Conservation (phyloP, 1,284 basidiomycete genomes). For the Boletus albobrunnescens region DNA sequence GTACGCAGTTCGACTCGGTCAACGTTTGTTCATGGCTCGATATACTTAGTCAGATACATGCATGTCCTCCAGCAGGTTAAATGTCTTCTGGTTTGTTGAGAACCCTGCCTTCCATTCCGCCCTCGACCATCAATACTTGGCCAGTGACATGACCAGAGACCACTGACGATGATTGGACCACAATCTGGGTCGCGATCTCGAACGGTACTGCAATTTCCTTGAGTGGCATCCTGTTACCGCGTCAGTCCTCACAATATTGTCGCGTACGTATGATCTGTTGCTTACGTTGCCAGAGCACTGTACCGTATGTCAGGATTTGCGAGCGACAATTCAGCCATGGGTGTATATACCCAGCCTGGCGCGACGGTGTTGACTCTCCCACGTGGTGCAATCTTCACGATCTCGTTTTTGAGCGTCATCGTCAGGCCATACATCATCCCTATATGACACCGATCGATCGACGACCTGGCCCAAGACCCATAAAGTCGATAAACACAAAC, state of each 20-base stretch:
- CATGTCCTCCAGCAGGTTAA: background rate
- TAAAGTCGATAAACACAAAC: too few relatives aligned
- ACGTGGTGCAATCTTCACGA: conserved; percentile 67
- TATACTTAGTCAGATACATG: background rate
- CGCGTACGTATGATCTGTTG: too few relatives aligned
- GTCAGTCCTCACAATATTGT: too few relatives aligned
- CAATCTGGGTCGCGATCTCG: conserved; percentile 67
- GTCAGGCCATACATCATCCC: conserved; percentile 75
- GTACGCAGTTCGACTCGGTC: background rate
- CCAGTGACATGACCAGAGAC: conserved; percentile 73
- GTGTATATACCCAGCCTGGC: conserved; percentile 69
- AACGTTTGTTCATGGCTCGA: background rate
- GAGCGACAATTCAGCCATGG: conserved; percentile 51
- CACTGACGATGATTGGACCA: conserved; percentile 54
- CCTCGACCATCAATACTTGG: conserved; percentile 67
- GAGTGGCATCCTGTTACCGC: conserved; percentile 52
- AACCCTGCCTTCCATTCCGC: conserved; percentile 72
- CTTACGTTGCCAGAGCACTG: conserved; percentile 61
- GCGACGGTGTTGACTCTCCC: conserved; percentile 71
- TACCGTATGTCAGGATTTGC: conserved; percentile 46
- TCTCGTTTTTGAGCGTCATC: conserved; percentile 72
- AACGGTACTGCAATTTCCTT: conserved; percentile 63
- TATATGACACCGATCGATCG: conserved; percentile 22
- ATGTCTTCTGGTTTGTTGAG: conserved; percentile 40
- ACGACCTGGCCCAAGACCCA: too few relatives aligned